phyloP scores from a whole-genome alignment of 805 yeast genomes.

The Candida hungchunana region DNA sequence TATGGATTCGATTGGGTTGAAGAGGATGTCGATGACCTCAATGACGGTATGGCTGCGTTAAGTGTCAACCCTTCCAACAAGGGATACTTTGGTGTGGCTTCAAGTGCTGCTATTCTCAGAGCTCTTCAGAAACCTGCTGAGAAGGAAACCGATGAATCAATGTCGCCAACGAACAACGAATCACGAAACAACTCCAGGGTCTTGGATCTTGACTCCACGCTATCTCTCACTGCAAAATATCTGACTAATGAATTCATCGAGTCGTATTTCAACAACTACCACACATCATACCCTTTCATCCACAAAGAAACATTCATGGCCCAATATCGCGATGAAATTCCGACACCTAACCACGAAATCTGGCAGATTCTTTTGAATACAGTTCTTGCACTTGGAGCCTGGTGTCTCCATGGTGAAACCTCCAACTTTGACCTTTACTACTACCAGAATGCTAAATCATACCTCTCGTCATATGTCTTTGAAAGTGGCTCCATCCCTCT shows the following conservation, averaged over 20 bases:
- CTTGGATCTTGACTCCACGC: slow-evolving; percentile 23
- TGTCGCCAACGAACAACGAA: slow-evolving; percentile 18
- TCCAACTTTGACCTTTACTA: slow-evolving; percentile 50
- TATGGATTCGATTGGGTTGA: slow-evolving; percentile 61
- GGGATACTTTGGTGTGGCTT: slow-evolving; percentile 65
- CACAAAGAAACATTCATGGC: slow-evolving; percentile 50
- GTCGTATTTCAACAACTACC: slow-evolving; percentile 55
- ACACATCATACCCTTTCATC: slow-evolving; percentile 57
- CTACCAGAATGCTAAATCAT: slow-evolving; percentile 48
- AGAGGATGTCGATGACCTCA: slow-evolving; percentile 37
- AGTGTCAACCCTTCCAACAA: slow-evolving; percentile 46
- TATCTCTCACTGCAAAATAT: slow-evolving; percentile 27
- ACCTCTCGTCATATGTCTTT: slow-evolving; percentile 43
- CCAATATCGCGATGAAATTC: slow-evolving; percentile 38
- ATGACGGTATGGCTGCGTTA: slow-evolving; percentile 66
- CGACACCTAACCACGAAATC: slow-evolving; percentile 38
- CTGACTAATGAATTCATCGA: slow-evolving; percentile 36
- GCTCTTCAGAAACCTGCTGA: slow-evolving; percentile 37
- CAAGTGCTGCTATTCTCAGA: slow-evolving; percentile 52
- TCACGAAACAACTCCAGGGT: slow-evolving; percentile 24
- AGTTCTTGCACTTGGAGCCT: slow-evolving; percentile 63
- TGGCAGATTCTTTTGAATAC: slow-evolving; percentile 55
- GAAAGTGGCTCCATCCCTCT: slow-evolving; percentile 58
- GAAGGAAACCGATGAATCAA: slow-evolving; percentile 16
- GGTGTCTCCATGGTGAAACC: slow-evolving; percentile 57